These are phyloP conservation scores for Penicillium maclennaniae DNA, from an alignment of 495 filamentous ascomycete species.

Conservation along the genomic window DNA sequence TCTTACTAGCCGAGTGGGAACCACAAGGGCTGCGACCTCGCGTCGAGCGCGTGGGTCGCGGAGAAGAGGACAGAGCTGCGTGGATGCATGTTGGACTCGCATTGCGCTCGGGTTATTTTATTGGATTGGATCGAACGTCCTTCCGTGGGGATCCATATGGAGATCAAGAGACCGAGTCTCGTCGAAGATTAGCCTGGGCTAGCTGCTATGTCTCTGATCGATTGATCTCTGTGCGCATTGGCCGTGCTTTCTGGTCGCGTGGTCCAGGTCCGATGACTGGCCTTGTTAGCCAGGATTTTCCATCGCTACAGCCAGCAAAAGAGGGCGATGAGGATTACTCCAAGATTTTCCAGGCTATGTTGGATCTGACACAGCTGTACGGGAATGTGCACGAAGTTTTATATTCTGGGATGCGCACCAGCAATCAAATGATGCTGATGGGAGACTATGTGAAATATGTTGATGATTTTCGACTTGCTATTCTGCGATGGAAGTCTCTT, in stretches of 20 bases:
- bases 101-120: slow-evolving; percentile 60
- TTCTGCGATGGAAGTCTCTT: slow-evolving; percentile 59
- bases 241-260: slow-evolving; percentile 62
- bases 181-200: slow-evolving; percentile 59
- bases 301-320: slow-evolving; percentile 49
- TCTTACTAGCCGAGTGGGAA: slow-evolving; percentile 62
- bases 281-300: slow-evolving; percentile 57
- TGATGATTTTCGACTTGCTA: slow-evolving; percentile 60
- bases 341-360: slow-evolving; percentile 57
- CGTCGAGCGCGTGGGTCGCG: slow-evolving; percentile 54
- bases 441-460: slow-evolving; percentile 65
- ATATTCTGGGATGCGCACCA: slow-evolving; percentile 60
- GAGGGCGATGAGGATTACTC: slow-evolving; percentile 59
- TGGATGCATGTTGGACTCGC: slow-evolving; percentile 69
- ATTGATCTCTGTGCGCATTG: slow-evolving; percentile 59
- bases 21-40: slow-evolving; percentile 53
- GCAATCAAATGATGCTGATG: slow-evolving; percentile 61
- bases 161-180: slow-evolving; percentile 49
- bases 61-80: slow-evolving; percentile 62
- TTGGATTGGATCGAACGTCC: slow-evolving; percentile 55
- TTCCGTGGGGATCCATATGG: slow-evolving; percentile 47
- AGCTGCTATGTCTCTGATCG: slow-evolving; percentile 64
- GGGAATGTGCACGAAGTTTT: slow-evolving; percentile 64
- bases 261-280: slow-evolving; percentile 61
- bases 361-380: slow-evolving; percentile 65